Conservation (phyloP, 1,284 basidiomycete genomes). For the Anthracocystis walkeri region DNA sequence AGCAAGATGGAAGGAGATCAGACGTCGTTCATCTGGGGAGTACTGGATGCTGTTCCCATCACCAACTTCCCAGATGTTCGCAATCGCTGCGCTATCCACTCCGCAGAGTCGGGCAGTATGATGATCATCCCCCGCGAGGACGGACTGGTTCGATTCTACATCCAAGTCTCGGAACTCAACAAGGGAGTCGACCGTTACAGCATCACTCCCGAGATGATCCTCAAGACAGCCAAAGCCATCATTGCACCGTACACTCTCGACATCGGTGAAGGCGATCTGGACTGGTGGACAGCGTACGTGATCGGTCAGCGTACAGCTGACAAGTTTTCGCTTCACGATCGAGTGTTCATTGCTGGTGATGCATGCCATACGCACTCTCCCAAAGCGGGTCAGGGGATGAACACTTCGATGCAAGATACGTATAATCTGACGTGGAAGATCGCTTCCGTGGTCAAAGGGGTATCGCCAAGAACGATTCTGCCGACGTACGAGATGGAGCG, state of each 20-base stretch:
- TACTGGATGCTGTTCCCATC: constrained; percentile 41
- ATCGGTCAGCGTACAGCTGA: constrained; percentile 44
- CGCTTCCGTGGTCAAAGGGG: constrained; percentile 78
- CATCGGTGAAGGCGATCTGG: constrained; percentile 73
- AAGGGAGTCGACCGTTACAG: constrained; percentile 77
- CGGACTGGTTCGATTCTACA: constrained; percentile 80
- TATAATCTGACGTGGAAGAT: constrained; percentile 74
- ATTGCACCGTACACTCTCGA: constrained; percentile 78
- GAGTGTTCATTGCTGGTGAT: constrained; percentile 42
- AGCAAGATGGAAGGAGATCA: constrained; percentile 68
- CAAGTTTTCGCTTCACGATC: constrained; percentile 31
- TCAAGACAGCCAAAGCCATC: constrained; percentile 77
- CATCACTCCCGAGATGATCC: constrained; percentile 75
- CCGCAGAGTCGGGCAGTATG: constrained; percentile 71
- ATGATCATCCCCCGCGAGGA: constrained; percentile 80
- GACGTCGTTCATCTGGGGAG: constrained; percentile 70
- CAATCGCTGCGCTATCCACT: constrained; percentile 77
- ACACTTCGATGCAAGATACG: constrained; percentile 82
- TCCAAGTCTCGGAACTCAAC: constrained; percentile 76
- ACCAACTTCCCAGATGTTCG: constrained; percentile 78
- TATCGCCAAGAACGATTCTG: constrained; percentile 77
- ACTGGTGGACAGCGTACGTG: constrained; percentile 77
- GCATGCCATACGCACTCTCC: constrained; percentile 82
- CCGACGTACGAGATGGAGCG: constrained; percentile 76
- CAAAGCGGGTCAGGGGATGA: constrained; percentile 79